phyloP scores from a whole-genome alignment of 805 yeast species.

The Metahyphopichia silvanorum region DNA sequence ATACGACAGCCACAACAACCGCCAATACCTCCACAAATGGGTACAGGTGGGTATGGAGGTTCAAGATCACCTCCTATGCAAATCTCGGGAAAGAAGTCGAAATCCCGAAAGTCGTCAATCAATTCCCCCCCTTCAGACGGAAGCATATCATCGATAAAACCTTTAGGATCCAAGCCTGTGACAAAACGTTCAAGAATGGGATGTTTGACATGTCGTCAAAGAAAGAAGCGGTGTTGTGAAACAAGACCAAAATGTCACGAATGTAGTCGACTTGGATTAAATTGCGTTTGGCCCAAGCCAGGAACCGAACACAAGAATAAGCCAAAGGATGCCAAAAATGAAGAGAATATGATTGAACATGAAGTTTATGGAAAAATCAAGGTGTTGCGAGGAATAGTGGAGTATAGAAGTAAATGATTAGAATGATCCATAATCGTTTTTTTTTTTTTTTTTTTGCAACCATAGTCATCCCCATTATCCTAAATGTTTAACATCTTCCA shows the following conservation, averaged over 20 bases:
- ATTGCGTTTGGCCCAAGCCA: constrained; percentile 72
- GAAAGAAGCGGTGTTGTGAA: constrained; percentile 81
- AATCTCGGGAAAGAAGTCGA: background rate
- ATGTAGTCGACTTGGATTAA: constrained; percentile 60
- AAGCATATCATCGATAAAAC: background rate
- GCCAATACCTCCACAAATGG: constrained; percentile 1
- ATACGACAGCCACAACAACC: constrained; percentile 3
- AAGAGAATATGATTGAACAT: constrained; percentile 53
- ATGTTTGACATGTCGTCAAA: constrained; percentile 70
- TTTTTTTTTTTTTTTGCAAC: too few species aligned
- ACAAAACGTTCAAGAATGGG: constrained; percentile 65
- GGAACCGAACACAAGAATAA: constrained; percentile 62
- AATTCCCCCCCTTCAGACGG: background rate
- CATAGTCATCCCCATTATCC: too few species aligned
- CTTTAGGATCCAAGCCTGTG: constrained; percentile 9
- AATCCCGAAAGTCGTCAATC: constrained; percentile 1
- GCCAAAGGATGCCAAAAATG: constrained; percentile 47
- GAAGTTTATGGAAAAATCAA: constrained; percentile 56
- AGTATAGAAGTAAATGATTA: constrained; percentile 29
- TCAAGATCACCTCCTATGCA: background rate
- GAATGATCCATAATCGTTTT: too few species aligned
- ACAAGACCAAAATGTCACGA: constrained; percentile 63
- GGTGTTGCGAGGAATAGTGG: constrained; percentile 62
- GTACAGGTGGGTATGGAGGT: too few species aligned
- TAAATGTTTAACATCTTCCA: too few species aligned